Conservation (phyloP, 805 yeast genomes). For the Zygotorulaspora chibaensis region DNA sequence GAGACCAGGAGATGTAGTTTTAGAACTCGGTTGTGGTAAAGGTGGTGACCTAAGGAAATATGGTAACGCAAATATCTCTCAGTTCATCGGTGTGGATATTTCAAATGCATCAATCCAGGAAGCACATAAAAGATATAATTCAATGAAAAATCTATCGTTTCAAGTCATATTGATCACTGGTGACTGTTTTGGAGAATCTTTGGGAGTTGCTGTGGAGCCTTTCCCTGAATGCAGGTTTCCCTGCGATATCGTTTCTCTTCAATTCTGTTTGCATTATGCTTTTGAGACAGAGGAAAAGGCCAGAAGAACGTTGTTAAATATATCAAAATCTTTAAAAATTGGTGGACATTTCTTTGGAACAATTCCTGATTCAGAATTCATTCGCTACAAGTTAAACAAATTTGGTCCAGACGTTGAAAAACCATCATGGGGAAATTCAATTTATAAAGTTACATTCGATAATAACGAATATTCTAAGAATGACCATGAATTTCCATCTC, state of each 20-base stretch:
- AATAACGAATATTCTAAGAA: conserved; percentile 58
- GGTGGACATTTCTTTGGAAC: conserved; percentile 95
- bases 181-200: conserved; percentile 73
- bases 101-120: conserved; percentile 84
- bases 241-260: conserved; percentile 83
- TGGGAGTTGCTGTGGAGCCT: conserved; percentile 63
- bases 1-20: conserved; percentile 49
- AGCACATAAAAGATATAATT: conserved; percentile 67
- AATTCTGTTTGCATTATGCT: conserved; percentile 93
- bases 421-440: conserved; percentile 74
- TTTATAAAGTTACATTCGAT: conserved; percentile 80
- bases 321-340: conserved; percentile 64
- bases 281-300: conserved; percentile 82
- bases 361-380: conserved; percentile 85
- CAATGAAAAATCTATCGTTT: conserved; percentile 56
- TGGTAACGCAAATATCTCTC: conserved; percentile 65
- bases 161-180: conserved; percentile 87
- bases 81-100: conserved; percentile 86
- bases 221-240: conserved; percentile 70
- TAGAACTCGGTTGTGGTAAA: conserved; percentile 95
- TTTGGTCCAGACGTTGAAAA: conserved; percentile 49
- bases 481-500: conserved; percentile 66
- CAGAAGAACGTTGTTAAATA: conserved; percentile 65
- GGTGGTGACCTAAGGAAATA: conserved; percentile 96
- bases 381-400: conserved; percentile 56